A percentile compares a stretch with the other conserved stretches of the same genome.
Conservation (phyloP, 306 rosid species). For the Lathyrus tuberosus region DNA sequence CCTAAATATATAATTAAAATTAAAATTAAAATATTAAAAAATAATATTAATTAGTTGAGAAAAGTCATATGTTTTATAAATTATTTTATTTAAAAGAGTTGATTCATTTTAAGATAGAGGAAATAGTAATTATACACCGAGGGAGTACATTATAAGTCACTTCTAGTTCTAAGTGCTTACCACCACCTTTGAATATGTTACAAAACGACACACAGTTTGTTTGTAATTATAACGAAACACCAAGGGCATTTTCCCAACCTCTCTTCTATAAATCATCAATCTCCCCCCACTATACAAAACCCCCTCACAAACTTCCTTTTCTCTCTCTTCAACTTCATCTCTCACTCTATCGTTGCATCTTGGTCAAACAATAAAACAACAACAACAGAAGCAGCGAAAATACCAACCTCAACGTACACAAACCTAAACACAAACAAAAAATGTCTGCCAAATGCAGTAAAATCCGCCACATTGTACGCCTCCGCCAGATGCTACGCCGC, state of each 20-base stretch:
- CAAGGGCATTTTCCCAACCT: conserved; percentile 30
- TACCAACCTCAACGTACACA: neutral
- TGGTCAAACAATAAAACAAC: neutral
- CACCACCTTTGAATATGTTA: conserved; percentile 5
- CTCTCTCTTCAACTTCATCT: neutral
- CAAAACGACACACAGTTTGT: conserved; percentile 9
- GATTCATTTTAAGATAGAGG: too few relatives aligned
- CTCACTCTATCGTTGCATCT: neutral
- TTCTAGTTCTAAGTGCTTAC: neutral
- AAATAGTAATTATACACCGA: too few relatives aligned
- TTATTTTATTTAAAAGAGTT: too few relatives aligned
- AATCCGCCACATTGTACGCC: conserved; percentile 90
- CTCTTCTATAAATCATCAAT: conserved; percentile 34
- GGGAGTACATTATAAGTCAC: too few relatives aligned
- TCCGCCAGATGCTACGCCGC: conserved; percentile 80
- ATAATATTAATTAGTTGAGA: too few relatives aligned
- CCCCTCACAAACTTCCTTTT: conserved; percentile 28
- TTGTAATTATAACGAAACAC: conserved; percentile 52
- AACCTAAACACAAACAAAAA: neutral
- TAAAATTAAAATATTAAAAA: too few relatives aligned
- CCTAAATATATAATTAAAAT: too few relatives aligned
- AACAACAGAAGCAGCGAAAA: neutral
- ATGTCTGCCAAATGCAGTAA: conserved; percentile 82
- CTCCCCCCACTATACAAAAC: neutral
- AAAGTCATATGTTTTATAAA: too few relatives aligned